Conservation (phyloP, 2,329 filamentous ascomycete genomes). For the Ophiocordyceps camponoti-saundersi region DNA sequence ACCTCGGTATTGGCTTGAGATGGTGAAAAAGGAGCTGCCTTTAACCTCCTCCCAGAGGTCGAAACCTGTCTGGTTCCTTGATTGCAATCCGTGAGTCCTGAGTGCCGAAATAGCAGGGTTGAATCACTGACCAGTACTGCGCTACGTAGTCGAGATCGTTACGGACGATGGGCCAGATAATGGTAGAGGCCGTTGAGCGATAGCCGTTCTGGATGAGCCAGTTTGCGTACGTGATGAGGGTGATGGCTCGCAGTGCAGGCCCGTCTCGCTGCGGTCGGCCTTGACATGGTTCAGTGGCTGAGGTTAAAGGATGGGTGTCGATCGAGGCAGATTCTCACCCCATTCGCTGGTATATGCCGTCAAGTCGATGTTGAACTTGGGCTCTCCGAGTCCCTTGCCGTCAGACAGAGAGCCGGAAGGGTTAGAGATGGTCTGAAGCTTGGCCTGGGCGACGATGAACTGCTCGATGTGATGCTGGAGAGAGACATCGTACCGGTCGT, state of each 20-base stretch:
- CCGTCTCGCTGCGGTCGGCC: constrained; percentile 65
- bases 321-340: constrained; percentile 23
- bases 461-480: constrained; percentile 47
- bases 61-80: constrained; percentile 41
- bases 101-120: too few relatives aligned
- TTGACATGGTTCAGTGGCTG: constrained; percentile 2
- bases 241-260: constrained; percentile 57
- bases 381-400: constrained; percentile 45
- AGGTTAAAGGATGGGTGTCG: neutral
- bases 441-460: constrained; percentile 51
- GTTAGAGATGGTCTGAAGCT: constrained; percentile 49
- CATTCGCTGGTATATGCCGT: constrained; percentile 49
- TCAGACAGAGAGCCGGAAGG: constrained; percentile 43
- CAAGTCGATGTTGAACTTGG: constrained; percentile 53
- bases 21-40: constrained; percentile 66
- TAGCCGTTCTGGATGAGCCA: constrained; percentile 55
- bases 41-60: constrained; percentile 75
- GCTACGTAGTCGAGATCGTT: constrained; percentile 64
- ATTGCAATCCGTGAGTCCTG: neutral
- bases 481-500: constrained; percentile 35
- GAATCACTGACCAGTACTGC: constrained; percentile 41
- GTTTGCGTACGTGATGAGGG: constrained; percentile 54
- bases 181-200: constrained; percentile 32
- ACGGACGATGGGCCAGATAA: constrained; percentile 55
- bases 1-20: constrained; percentile 50